A percentile compares a stretch with the other conserved stretches of the same genome.
Conservation (phyloP, 805 yeast genomes). For the Metschnikowia sp. region DNA sequence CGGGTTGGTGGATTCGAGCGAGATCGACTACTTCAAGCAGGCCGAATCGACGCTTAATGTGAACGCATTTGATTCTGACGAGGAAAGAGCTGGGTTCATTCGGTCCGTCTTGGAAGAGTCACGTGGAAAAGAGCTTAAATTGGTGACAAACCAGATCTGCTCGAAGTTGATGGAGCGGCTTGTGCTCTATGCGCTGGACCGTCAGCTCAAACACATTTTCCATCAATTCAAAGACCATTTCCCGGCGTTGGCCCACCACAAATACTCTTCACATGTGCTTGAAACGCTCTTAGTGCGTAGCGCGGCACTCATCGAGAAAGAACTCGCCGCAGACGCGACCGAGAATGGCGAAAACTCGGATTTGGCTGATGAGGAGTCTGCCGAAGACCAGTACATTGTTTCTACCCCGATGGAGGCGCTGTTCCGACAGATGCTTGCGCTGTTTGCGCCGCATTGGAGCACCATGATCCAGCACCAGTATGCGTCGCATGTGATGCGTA, state of each 20-base stretch:
- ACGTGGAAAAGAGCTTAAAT: conserved; percentile 82
- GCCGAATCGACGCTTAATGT: conserved; percentile 85
- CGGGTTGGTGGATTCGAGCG: conserved; percentile 82
- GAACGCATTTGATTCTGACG: conserved; percentile 69
- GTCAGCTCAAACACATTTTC: conserved; percentile 63
- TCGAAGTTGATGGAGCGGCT: conserved; percentile 89
- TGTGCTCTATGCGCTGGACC: conserved; percentile 60
- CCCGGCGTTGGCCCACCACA: conserved; percentile 74
- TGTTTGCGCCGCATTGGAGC: conserved; percentile 56
- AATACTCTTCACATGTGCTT: conserved; percentile 89
- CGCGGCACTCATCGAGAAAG: conserved; percentile 74
- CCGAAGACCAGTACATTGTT: conserved; percentile 31
- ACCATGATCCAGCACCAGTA: conserved; percentile 71
- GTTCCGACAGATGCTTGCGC: conserved; percentile 62
- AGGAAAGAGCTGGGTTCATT: conserved; percentile 71
- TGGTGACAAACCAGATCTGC: conserved; percentile 92
- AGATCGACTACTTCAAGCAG: conserved; percentile 86
- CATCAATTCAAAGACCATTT: conserved; percentile 71
- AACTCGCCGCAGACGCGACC: conserved; percentile 40
- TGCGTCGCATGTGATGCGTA: conserved; percentile 83
- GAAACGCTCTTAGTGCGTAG: conserved; percentile 78
- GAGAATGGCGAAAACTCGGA: conserved; percentile 35
- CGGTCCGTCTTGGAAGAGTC: conserved; percentile 80
- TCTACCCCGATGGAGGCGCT: conserved; percentile 61
- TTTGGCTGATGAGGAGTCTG: conserved; percentile 12